Evolutionary conservation across 768 basidiomycete genomes (phyloP), one percentile per base, ranked within the genome.

Genomic region (Kwoniella dendrophila): DNA sequence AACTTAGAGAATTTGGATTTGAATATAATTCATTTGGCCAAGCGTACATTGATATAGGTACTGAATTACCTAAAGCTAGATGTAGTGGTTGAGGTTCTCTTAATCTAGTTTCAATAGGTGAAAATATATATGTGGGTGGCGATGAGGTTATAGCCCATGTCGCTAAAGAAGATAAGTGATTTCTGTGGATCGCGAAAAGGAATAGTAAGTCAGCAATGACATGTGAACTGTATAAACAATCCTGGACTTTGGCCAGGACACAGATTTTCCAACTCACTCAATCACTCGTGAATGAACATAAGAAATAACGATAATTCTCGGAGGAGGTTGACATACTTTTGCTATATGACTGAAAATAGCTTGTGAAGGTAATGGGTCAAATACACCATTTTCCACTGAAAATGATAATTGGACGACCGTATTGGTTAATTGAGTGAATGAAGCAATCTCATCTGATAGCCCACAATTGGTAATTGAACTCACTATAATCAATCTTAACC

Each of bases 31-130:
- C 53, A 10, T 24, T 38, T 10, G 74, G 71, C 56, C 59, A 69
- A 36, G 70, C 69, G 60, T 78, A 78, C 73, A 78, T 73, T 32
- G 73, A 70, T 48, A 78, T 72, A 14, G 76, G 74, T 30, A 78
- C 71, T 1, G 73, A 76, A 27, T 75, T 67, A 22, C 71, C 63
- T 3, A 78, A 62, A 1, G 72, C 69, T 2, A 66, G 26, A 38
- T 69, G 59, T 0, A 74, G 64, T 0, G 71, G 60, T 29, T 56
- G 67, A 2, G 41, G 32, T 53, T 75, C 74, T 10, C 77, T 63
- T 0, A 76, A 45, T 5, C 77, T 63, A 12, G 71, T 76, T 53
- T 78, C 77, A 10, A 72, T 44, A 3, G 75, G 75, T 4, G 73
- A 76, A 43, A 78, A 72, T 43, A 76, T 54, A 48, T 72, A 75